phyloP scores from a whole-genome alignment of 75 land plant genomes.

The Pseudotsuga menziesii region DNA sequence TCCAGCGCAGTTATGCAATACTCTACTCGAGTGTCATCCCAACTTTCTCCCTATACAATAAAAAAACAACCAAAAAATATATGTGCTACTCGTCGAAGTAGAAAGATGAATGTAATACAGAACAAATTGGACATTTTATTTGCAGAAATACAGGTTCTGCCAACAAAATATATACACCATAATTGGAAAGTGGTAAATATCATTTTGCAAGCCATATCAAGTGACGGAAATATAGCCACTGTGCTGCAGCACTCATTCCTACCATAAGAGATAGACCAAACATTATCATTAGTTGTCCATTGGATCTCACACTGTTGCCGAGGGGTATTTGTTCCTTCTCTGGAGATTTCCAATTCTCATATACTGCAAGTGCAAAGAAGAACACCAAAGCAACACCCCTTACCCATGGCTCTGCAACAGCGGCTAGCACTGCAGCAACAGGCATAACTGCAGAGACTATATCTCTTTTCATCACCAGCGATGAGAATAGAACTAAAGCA shows the following conservation, averaged over 20 bases:
- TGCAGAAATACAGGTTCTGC: not conserved
- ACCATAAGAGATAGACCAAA: constrained; percentile 34
- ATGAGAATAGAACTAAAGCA: constrained; percentile 37
- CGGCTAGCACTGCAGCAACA: constrained; percentile 47
- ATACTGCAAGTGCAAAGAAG: constrained; percentile 47
- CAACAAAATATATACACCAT: not conserved
- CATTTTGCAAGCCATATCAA: constrained; percentile 44
- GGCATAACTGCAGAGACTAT: constrained; percentile 60
- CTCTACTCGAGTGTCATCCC: too few species aligned
- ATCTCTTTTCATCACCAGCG: constrained; percentile 57
- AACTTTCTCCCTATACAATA: too few species aligned
- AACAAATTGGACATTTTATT: too few species aligned
- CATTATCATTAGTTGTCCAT: constrained; percentile 40
- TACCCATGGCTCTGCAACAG: constrained; percentile 68
- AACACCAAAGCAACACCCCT: constrained; percentile 30
- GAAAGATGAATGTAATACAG: too few species aligned
- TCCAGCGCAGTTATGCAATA: too few species aligned
- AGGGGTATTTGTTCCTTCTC: constrained; percentile 9
- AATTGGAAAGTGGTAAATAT: not conserved
- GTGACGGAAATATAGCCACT: constrained; percentile 59
- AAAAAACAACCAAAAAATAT: too few species aligned
- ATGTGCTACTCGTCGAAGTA: too few species aligned
- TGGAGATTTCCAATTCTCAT: constrained; percentile 43
- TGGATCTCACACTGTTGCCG: constrained; percentile 7
- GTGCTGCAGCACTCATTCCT: constrained; percentile 47